Evolutionary conservation across 345 rosid species (phyloP).

Genomic region (Cochlearia excelsa): DNA sequence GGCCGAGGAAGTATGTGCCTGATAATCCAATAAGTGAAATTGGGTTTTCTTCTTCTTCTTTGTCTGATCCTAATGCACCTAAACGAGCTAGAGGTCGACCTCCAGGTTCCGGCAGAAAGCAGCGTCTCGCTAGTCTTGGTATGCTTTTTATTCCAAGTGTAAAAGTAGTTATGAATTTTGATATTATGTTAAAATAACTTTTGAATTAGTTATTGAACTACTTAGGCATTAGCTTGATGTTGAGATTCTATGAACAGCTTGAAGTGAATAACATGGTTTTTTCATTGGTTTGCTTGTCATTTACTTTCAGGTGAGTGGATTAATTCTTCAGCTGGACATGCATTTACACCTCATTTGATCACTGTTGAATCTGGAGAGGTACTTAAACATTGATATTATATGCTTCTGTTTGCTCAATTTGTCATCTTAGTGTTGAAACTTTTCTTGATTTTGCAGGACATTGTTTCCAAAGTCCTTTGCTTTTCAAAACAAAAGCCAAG

Average conservation of each 20-base stretch:
- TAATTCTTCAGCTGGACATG: slow-evolving; percentile 83
- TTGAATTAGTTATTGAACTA: no score
- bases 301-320: slow-evolving; percentile 79
- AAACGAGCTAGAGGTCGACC: slow-evolving; percentile 76
- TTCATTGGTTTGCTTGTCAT: slow-evolving; percentile 17
- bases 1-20: slow-evolving; percentile 83
- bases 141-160: slow-evolving; percentile 21
- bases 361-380: slow-evolving; percentile 80
- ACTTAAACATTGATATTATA: slow-evolving; percentile 7
- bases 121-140: slow-evolving; percentile 78
- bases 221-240: not conserved
- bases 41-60: slow-evolving; percentile 47
- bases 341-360: slow-evolving; percentile 86
- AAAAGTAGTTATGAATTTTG: no score
- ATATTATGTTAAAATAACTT: no score
- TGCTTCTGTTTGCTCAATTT: slow-evolving; percentile 9
- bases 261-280: not conserved
- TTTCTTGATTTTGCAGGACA: slow-evolving; percentile 48
- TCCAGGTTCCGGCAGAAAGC: slow-evolving; percentile 94
- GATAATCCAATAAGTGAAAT: slow-evolving; percentile 54
- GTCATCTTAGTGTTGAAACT: not conserved
- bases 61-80: slow-evolving; percentile 49
- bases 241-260: slow-evolving; percentile 4
- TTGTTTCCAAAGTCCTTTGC: slow-evolving; percentile 63
- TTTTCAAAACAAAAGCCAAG: slow-evolving; percentile 86